phyloP scores from a whole-genome alignment of 169 alveolate genomes.

The Neospora caninum region DNA sequence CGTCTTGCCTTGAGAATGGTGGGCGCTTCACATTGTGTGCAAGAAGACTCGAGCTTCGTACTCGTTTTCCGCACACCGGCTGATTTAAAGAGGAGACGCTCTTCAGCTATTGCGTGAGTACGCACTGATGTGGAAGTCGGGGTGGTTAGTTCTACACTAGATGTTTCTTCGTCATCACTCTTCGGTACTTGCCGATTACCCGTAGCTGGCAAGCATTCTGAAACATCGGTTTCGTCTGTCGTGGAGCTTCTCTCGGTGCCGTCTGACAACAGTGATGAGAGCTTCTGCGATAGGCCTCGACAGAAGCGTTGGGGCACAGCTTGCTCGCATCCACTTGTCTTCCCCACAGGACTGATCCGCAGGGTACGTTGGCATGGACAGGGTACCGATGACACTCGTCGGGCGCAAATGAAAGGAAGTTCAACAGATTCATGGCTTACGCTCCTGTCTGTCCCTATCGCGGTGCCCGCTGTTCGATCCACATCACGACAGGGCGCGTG shows the following conservation, averaged over 20 bases:
- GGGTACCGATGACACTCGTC: neutral
- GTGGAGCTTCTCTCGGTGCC: neutral
- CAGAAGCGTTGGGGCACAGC: neutral
- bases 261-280: neutral
- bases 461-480: neutral
- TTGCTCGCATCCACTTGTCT: neutral
- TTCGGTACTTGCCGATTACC: neutral
- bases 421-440: neutral
- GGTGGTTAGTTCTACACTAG: neutral
- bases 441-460: neutral
- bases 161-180: neutral
- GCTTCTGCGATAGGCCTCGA: neutral
- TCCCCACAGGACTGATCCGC: neutral
- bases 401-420: neutral
- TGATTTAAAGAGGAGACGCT: neutral
- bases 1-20: slow-evolving; percentile 3
- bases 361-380: neutral
- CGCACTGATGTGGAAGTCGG: neutral
- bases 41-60: neutral
- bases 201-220: neutral
- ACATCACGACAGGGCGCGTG: neutral
- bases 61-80: neutral
- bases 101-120: neutral
- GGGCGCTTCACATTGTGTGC: neutral
- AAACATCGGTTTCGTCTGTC: neutral